Percentiles rank a stretch among this genome's conserved stretches.
Conservation (phyloP, 352 stramenopile genomes). For the Globisporangium radiosum region DNA sequence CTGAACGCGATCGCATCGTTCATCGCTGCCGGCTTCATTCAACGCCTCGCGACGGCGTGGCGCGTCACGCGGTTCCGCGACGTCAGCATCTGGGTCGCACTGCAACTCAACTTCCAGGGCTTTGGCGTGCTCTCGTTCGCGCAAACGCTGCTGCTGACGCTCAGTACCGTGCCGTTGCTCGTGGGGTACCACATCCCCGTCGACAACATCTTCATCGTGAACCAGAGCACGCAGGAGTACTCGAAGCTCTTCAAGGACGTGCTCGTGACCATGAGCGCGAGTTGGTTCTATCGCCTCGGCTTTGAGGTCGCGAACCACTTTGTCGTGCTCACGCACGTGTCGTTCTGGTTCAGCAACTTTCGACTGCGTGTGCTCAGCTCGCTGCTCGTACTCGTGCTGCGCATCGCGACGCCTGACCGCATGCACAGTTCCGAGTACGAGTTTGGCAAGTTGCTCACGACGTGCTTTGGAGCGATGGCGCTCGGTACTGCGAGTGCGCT, state of each 20-base stretch:
- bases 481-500: slow-evolving; percentile 11
- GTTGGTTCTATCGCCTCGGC: slow-evolving; percentile 26
- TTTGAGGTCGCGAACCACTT: slow-evolving; percentile 23
- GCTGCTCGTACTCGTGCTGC: slow-evolving; percentile 12
- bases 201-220: slow-evolving; percentile 23
- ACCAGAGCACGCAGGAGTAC: slow-evolving; percentile 6
- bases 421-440: slow-evolving; percentile 20
- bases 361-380: slow-evolving; percentile 12
- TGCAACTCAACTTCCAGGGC: slow-evolving; percentile 32
- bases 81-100: slow-evolving; percentile 23
- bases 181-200: slow-evolving; percentile 24
- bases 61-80: slow-evolving; percentile 16
- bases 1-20: slow-evolving; percentile 25
- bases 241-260: slow-evolving; percentile 20
- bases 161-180: slow-evolving; percentile 22
- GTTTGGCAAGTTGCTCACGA: slow-evolving; percentile 19
- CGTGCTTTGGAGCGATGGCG: slow-evolving; percentile 1
- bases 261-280: slow-evolving; percentile 20
- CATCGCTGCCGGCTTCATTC: slow-evolving; percentile 20
- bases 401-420: slow-evolving; percentile 14
- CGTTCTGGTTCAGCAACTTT: slow-evolving; percentile 18
- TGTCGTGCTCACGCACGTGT: slow-evolving; percentile 12
- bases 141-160: slow-evolving; percentile 23
- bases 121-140: slow-evolving; percentile 23
- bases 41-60: slow-evolving; percentile 17